A percentile compares a stretch with the other conserved stretches of the same genome.
These are phyloP conservation scores for Fusarium torulosum DNA, from an alignment of 2,329 filamentous ascomycete species.

Conservation along the genomic window DNA sequence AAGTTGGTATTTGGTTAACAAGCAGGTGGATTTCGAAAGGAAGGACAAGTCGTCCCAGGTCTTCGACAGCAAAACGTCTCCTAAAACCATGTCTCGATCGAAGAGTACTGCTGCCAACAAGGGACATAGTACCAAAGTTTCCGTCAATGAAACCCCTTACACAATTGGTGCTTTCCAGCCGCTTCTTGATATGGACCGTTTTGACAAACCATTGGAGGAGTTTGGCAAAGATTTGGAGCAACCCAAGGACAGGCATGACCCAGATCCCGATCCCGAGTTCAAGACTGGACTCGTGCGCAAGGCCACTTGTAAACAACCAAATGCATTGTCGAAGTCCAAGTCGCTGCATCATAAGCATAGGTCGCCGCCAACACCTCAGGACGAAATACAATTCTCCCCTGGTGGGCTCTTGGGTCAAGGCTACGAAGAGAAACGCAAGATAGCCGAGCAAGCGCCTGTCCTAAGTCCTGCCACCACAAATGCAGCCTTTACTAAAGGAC, in stretches of 20 bases:
- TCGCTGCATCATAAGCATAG: slow-evolving; percentile 40
- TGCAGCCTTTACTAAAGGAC: slow-evolving; percentile 66
- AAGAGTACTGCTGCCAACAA: slow-evolving; percentile 35
- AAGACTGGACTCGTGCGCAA: slow-evolving; percentile 33
- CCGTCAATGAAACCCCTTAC: slow-evolving; percentile 64
- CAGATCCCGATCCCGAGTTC: slow-evolving; percentile 27
- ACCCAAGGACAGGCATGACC: slow-evolving; percentile 13
- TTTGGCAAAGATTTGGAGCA: slow-evolving; percentile 60
- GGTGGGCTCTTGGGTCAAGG: slow-evolving; percentile 64
- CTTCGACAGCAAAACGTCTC: slow-evolving; percentile 19
- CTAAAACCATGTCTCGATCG: slow-evolving; percentile 56
- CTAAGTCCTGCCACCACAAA: slow-evolving; percentile 48
- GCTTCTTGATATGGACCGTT: slow-evolving; percentile 71
- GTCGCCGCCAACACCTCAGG: slow-evolving; percentile 29
- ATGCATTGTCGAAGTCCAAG: slow-evolving; percentile 46
- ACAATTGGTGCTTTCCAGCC: slow-evolving; percentile 77
- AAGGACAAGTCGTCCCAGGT: slow-evolving; percentile 39
- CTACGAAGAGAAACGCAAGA: slow-evolving; percentile 62
- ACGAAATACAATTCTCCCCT: slow-evolving; percentile 61
- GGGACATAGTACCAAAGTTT: slow-evolving; percentile 54
- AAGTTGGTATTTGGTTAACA: slow-evolving; percentile 89
- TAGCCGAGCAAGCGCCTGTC: slow-evolving; percentile 44
- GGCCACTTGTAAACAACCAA: slow-evolving; percentile 26
- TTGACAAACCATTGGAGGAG: slow-evolving; percentile 65
- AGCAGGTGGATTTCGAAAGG: slow-evolving; percentile 66